Evolutionary conservation across 1,139 yeast genomes (phyloP), one percentile per base, ranked within the genome.

Genomic region (Eremothecium coryli): DNA sequence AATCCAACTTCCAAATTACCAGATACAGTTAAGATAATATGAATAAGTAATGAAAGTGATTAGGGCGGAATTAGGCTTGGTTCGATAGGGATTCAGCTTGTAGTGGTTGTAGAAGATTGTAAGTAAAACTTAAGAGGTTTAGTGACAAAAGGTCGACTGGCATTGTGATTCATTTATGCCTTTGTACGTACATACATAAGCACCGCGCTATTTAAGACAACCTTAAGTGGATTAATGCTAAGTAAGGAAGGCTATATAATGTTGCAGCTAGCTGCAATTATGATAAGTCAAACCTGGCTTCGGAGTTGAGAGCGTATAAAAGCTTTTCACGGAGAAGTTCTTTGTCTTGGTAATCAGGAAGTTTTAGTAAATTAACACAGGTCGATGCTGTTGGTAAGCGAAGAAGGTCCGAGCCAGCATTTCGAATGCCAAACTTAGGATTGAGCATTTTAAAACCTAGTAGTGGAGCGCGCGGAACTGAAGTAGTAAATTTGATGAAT

Each of bases 381-480:
- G 99, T 90, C 0, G 95, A 76, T 0, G 97, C 82, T 0, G 96
- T 85, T 0, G 98, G 98, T 29, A 90, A 64, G 27, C 94, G 63
- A 5, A 68, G 67, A 2, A 53, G 48, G 20, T 66, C 64, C 7
- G 45, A 35, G 0, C 95, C 94, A 1, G 80, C 71, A 47, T 76
- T 76, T 32, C 85, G 60, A 31, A 90, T 81, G 2, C 94, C 94
- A 61, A 90, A 86, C 38, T 66, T 66, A 0, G 99, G 98, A 23
- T 61, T 62, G 34, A 93, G 64, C 5, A 76, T 73, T 3, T 69
- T 66, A 55, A 90, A 90, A 1, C 99, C 99, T 18, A 84, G 65
- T 23, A 90, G 63, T 1, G 99, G 98, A 0, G 95, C 95, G 42
- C 90, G 70, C 1, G 95, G 77, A 1, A 85, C 94, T 0, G 95